phyloP scores from a whole-genome alignment of 2,329 filamentous ascomycete genomes.

The Exophiala dermatitidis region DNA sequence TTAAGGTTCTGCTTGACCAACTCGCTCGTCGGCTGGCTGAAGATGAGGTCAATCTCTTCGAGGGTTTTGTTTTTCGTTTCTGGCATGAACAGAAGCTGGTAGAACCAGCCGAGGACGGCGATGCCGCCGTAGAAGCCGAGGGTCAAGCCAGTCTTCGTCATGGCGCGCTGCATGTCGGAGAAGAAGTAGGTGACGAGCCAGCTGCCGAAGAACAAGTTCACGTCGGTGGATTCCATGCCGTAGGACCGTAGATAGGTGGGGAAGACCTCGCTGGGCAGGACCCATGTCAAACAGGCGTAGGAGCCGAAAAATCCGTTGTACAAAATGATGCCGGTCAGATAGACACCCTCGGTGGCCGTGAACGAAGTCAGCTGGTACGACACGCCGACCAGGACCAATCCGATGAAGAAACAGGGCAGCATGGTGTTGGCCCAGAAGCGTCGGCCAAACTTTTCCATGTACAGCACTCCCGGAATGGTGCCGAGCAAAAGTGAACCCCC shows the following conservation, averaged over 20 bases:
- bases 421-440: slow-evolving; percentile 69
- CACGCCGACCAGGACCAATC: slow-evolving; percentile 58
- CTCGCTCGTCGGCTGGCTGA: slow-evolving; percentile 52
- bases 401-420: slow-evolving; percentile 61
- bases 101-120: slow-evolving; percentile 61
- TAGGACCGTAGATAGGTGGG: slow-evolving; percentile 66
- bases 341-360: slow-evolving; percentile 50
- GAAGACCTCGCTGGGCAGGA: slow-evolving; percentile 62
- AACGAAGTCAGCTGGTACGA: slow-evolving; percentile 54
- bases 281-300: slow-evolving; percentile 59
- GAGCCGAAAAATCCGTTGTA: slow-evolving; percentile 64
- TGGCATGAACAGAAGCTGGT: slow-evolving; percentile 62
- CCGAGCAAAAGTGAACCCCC: slow-evolving; percentile 61
- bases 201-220: slow-evolving; percentile 61
- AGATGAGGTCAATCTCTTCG: slow-evolving; percentile 65
- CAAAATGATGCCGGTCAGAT: slow-evolving; percentile 59
- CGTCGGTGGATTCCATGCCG: slow-evolving; percentile 65
- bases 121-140: slow-evolving; percentile 70
- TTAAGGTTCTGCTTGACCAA: slow-evolving; percentile 54
- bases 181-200: slow-evolving; percentile 74
- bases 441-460: slow-evolving; percentile 65
- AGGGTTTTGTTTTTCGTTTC: slow-evolving; percentile 67
- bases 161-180: slow-evolving; percentile 59
- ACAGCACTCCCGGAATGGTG: slow-evolving; percentile 60
- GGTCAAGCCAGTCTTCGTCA: slow-evolving; percentile 57